Conservation (phyloP, 1,284 basidiomycete genomes). For the Apiotrichum sp. region DNA sequence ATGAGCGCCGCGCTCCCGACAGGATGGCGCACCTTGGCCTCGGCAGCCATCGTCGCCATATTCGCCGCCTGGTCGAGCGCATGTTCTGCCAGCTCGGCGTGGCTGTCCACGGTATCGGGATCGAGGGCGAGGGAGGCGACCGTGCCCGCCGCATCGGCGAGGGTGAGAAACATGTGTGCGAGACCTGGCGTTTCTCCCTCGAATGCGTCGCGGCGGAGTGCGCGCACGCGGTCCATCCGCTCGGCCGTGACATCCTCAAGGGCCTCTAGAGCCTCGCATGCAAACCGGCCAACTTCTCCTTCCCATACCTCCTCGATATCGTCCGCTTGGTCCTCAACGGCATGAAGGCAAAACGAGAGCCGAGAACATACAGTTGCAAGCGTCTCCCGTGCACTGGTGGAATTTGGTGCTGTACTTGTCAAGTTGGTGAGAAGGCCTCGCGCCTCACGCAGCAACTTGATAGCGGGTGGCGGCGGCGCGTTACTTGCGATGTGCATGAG, state of each 20-base stretch:
- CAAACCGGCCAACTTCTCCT: slow-evolving; percentile 29
- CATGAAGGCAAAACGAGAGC: slow-evolving; percentile 24
- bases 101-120: slow-evolving; percentile 23
- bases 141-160: slow-evolving; percentile 30
- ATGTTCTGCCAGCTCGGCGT: slow-evolving; percentile 41
- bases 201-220: slow-evolving; percentile 22
- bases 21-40: slow-evolving; percentile 24
- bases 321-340: slow-evolving; percentile 19
- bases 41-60: slow-evolving; percentile 38
- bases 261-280: slow-evolving; percentile 32
- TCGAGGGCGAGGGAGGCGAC: slow-evolving; percentile 31
- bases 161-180: slow-evolving; percentile 38
- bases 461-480: slow-evolving; percentile 25
- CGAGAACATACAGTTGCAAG: slow-evolving; percentile 26
- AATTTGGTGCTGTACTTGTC: slow-evolving; percentile 21
- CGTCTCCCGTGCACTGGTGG: slow-evolving; percentile 25
- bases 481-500: slow-evolving; percentile 36
- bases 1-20: slow-evolving; percentile 35
- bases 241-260: slow-evolving; percentile 42
- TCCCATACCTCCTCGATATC: slow-evolving; percentile 29
- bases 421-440: slow-evolving; percentile 21
- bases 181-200: slow-evolving; percentile 31
- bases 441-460: slow-evolving; percentile 28
- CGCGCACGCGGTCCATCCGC: slow-evolving; percentile 37
- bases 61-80: slow-evolving; percentile 45